Conservation (phyloP, 108 stramenopile species). For the Cylindrotheca fusiformis region DNA sequence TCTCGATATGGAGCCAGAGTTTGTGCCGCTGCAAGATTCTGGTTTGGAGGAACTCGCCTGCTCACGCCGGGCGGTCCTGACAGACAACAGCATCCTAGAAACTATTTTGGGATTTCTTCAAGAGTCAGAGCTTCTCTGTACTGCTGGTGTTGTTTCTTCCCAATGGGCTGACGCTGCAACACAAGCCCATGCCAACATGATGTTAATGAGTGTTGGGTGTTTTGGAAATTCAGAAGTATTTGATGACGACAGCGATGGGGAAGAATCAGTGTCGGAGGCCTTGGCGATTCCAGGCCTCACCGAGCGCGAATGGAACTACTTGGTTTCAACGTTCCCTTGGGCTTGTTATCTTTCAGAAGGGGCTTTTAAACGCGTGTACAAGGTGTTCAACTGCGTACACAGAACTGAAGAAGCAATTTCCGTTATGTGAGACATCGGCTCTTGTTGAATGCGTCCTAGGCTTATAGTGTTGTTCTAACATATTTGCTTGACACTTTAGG, state of each 20-base stretch:
- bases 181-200: slow-evolving; percentile 58
- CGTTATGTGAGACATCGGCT: slow-evolving; percentile 67
- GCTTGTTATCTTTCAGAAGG: slow-evolving; percentile 88
- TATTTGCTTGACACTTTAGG: slow-evolving; percentile 36
- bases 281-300: slow-evolving; percentile 11
- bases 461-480: not conserved
- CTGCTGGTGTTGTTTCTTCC: slow-evolving; percentile 62
- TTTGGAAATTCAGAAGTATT: slow-evolving; percentile 21
- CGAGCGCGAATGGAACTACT: slow-evolving; percentile 62
- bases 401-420: slow-evolving; percentile 75
- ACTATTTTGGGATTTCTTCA: slow-evolving; percentile 58
- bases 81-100: slow-evolving; percentile 19
- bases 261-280: slow-evolving; percentile 8
- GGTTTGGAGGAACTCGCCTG: not conserved
- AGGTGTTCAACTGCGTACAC: slow-evolving; percentile 61
- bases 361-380: slow-evolving; percentile 88
- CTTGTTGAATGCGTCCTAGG: not conserved
- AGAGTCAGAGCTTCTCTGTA: slow-evolving; percentile 58
- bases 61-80: not conserved
- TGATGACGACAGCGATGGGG: slow-evolving; percentile 33
- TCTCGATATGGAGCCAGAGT: not conserved
- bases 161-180: slow-evolving; percentile 77
- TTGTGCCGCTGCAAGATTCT: not conserved
- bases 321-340: slow-evolving; percentile 63
- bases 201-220: slow-evolving; percentile 76